Conservation (phyloP, 768 basidiomycete genomes). For the Suillus plorans region DNA sequence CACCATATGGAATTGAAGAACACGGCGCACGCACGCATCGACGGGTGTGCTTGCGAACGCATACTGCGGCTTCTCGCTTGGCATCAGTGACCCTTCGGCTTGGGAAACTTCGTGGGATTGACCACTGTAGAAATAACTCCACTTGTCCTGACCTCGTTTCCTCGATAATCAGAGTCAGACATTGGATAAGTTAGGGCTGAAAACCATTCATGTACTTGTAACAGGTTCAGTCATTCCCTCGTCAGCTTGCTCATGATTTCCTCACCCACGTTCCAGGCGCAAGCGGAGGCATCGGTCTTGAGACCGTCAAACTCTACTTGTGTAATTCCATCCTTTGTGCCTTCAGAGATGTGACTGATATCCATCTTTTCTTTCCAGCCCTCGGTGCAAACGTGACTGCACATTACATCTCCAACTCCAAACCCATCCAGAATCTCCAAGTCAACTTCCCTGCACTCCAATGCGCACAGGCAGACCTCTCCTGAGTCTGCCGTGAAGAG, state of each 20-base stretch:
- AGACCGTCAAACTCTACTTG: constrained; percentile 56
- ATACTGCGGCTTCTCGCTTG: background rate
- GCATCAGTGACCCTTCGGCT: background rate
- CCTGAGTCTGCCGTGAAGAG: constrained; percentile 50
- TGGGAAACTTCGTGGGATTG: background rate
- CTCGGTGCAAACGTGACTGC: constrained; percentile 40
- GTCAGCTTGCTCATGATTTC: background rate
- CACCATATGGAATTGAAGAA: no score
- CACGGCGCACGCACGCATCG: no score
- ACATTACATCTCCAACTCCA: no score
- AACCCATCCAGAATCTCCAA: no score
- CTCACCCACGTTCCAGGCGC: constrained; percentile 45
- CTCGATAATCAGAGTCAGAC: background rate
- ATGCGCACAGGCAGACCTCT: constrained; percentile 47
- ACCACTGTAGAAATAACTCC: background rate
- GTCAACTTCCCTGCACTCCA: no score
- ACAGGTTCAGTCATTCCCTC: constrained; percentile 41
- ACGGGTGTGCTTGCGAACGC: background rate
- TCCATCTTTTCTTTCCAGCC: constrained; percentile 37
- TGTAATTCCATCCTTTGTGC: constrained; percentile 34
- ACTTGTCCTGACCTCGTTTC: background rate
- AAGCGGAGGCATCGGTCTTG: constrained; percentile 73
- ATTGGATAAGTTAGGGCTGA: constrained; percentile 62
- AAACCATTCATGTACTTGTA: constrained; percentile 19
- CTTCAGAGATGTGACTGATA: background rate